Base-by-base conservation (phyloP, 768 basidiomycete genomes). In the Gautieria morchelliformis region DNA sequence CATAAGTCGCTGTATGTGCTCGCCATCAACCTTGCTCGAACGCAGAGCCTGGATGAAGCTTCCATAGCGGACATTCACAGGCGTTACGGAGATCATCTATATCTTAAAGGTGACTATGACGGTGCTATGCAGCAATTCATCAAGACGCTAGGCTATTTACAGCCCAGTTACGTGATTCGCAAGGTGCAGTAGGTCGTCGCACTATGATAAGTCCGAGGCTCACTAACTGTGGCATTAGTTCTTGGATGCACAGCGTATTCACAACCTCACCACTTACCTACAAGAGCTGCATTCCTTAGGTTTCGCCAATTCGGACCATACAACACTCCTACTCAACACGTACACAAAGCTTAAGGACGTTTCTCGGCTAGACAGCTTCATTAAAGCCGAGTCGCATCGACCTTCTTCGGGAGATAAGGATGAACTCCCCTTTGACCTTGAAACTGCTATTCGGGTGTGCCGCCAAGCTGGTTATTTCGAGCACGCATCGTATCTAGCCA, bases 301-400 rank as follows among this genome's bases (percentile, higher is more conserved):
- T 0, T 82, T 95, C 6, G 95, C 96, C 30, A 98, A 95, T 64
- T 83, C 92, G 0, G 94, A 98, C 64, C 95, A 97, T 66, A 99
- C 96, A 0, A 98, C 96, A 0, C 83, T 99, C 8, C 79, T 99
- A 4, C 81, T 99, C 24, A 98, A 98, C 67, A 93, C 94, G 6
- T 98, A 96, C 70, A 96, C 96, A 52, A 98, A 98, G 67, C 85
- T 96, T 20, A 91, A 93, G 59, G 96, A 99, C 64, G 84, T 93
- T 15, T 69, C 82, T 1, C 84, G 93, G 12, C 79, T 98, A 1
- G 92, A 97, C 63, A 82, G 77, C 59, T 99, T 99, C 69, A 89
- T 99, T 72, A 91, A 89, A 69, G 85, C 90, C 3, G 91, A 93
- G 66, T 84, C 89, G 1, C 73, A 76, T 44, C 74, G 80, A 15